Conservation (phyloP, 2,329 filamentous ascomycete species). For the Cercospora sesami region DNA sequence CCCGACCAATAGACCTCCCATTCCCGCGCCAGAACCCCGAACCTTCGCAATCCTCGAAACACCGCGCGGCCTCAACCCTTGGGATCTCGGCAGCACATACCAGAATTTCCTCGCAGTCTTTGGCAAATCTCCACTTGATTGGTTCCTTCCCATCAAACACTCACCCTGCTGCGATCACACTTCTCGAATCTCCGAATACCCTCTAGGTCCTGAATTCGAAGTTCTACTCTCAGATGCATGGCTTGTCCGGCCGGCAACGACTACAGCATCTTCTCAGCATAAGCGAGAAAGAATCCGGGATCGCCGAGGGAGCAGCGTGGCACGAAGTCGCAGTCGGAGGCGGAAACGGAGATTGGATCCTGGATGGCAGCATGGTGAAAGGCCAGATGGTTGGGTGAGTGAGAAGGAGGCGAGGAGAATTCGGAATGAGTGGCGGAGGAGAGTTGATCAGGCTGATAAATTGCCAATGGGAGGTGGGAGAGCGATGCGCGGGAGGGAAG, state of each 20-base stretch:
- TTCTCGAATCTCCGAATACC: constrained; percentile 37
- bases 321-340: constrained; percentile 17
- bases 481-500: not conserved
- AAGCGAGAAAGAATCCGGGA: constrained; percentile 10
- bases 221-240: constrained; percentile 37
- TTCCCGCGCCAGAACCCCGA: constrained; percentile 44
- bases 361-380: constrained; percentile 40
- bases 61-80: constrained; percentile 76
- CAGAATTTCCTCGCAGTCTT: constrained; percentile 78
- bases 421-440: constrained; percentile 25
- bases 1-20: constrained; percentile 37
- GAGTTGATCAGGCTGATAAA: constrained; percentile 17
- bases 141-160: constrained; percentile 73
- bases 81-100: constrained; percentile 66
- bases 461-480: constrained; percentile 1
- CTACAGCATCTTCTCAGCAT: not conserved
- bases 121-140: constrained; percentile 66
- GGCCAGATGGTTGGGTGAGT: constrained; percentile 37
- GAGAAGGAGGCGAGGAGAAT: constrained; percentile 36
- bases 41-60: constrained; percentile 80
- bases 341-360: constrained; percentile 31
- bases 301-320: constrained; percentile 12
- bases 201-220: constrained; percentile 40
- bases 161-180: constrained; percentile 71
- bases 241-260: constrained; percentile 25